Conservation (phyloP, 2,329 filamentous ascomycete genomes). For the Pseudopithomyces chartarum region DNA sequence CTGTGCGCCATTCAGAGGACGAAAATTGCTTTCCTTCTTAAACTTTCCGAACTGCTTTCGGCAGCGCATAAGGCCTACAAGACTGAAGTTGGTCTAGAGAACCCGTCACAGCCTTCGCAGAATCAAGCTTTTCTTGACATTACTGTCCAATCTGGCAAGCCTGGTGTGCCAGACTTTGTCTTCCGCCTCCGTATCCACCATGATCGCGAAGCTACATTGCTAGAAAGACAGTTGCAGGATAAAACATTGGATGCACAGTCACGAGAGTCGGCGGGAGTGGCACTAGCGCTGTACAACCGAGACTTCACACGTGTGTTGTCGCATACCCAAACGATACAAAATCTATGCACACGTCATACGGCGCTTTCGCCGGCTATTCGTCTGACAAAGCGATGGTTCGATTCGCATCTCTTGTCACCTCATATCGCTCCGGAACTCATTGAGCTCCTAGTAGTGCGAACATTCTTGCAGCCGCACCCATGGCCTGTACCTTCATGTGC, state of each 20-base stretch:
- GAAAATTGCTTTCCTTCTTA: conserved; percentile 84
- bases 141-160: conserved; percentile 65
- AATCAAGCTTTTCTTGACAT: conserved; percentile 87
- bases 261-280: conserved; percentile 71
- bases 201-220: conserved; percentile 80
- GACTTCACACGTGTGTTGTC: conserved; percentile 74
- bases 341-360: conserved; percentile 78
- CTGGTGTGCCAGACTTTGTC: conserved; percentile 48
- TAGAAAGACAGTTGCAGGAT: conserved; percentile 79
- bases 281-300: conserved; percentile 73
- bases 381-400: conserved; percentile 88
- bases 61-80: conserved; percentile 64
- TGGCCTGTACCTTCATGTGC: conserved; percentile 78
- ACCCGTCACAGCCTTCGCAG: conserved; percentile 67
- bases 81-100: conserved; percentile 80
- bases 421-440: conserved; percentile 82
- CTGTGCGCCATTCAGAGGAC: conserved; percentile 88
- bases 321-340: conserved; percentile 80
- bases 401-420: conserved; percentile 74
- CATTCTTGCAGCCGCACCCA: conserved; percentile 81
- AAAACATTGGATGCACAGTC: conserved; percentile 68
- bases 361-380: conserved; percentile 82
- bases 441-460: conserved; percentile 78
- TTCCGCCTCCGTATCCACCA: conserved; percentile 90
- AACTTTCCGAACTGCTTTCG: conserved; percentile 74